A percentile compares a stretch with the other conserved stretches of the same genome.
Evolutionary conservation across 805 yeast species (phyloP).

Genomic region (Yamadazyma akitaensis): DNA sequence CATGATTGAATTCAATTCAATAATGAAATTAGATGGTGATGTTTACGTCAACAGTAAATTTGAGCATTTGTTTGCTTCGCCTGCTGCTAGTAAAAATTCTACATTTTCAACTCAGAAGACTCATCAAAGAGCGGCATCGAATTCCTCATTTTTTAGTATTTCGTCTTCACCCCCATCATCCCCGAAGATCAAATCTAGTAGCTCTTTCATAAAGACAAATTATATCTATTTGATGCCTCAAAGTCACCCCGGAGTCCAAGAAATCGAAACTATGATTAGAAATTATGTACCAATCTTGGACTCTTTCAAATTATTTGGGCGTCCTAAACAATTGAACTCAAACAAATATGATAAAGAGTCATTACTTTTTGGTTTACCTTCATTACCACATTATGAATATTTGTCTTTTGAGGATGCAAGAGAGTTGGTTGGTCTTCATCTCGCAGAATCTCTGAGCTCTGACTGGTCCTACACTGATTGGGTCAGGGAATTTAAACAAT

Average conservation of each 20-base stretch:
- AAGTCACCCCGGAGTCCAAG: conserved; percentile 67
- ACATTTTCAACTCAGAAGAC: background rate
- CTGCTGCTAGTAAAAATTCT: background rate
- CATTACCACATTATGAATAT: conserved; percentile 65
- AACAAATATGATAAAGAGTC: conserved; percentile 66
- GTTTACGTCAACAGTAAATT: conserved; percentile 44
- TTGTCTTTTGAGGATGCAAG: conserved; percentile 33
- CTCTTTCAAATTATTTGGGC: conserved; percentile 67
- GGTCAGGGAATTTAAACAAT: conserved; percentile 23
- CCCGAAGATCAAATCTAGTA: conserved; percentile 19
- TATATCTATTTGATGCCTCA: conserved; percentile 69
- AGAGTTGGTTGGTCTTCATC: conserved; percentile 20
- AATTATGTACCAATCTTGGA: conserved; percentile 67
- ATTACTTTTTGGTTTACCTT: conserved; percentile 71
- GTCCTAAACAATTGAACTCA: conserved; percentile 71
- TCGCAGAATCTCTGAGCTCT: conserved; percentile 15
- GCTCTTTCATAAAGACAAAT: conserved; percentile 21
- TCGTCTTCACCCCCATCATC: conserved; percentile 16
- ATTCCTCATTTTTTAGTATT: conserved; percentile 16
- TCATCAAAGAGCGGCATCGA: conserved; percentile 14
- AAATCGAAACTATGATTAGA: conserved; percentile 70
- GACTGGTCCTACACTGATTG: conserved; percentile 29
- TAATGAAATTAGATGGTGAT: conserved; percentile 55
- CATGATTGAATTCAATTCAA: conserved; percentile 54
- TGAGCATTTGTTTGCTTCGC: conserved; percentile 28